Evolutionary conservation across 2,329 filamentous ascomycete genomes (phyloP).

Genomic region (Rhytidhysteron rufulum): DNA sequence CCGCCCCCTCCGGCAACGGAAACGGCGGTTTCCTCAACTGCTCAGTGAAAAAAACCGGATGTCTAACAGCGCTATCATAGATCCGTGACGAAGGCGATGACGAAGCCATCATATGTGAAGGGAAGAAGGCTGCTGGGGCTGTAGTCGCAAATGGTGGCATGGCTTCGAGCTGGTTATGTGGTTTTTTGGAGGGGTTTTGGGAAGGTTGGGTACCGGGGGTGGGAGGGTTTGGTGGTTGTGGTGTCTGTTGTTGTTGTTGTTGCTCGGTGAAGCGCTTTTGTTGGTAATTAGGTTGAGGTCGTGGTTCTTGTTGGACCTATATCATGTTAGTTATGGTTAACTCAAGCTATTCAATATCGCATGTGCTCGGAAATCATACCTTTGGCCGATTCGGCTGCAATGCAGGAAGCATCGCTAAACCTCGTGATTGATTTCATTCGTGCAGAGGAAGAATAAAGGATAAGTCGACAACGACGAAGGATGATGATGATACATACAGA

Average conservation of each 20-base stretch:
- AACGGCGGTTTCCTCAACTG: constrained; percentile 56
- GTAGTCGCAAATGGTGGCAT: constrained; percentile 37
- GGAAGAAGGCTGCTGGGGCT: constrained; percentile 13
- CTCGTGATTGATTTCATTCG: constrained; percentile 8
- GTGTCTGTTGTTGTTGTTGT: constrained; percentile 20
- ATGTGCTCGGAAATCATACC: constrained; percentile 15
- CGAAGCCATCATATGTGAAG: constrained; percentile 1
- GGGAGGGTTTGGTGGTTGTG: constrained; percentile 2
- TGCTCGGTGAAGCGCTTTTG: constrained; percentile 19
- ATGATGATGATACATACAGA: too few species aligned
- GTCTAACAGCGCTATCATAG: constrained; percentile 58
- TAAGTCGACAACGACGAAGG: too few species aligned
- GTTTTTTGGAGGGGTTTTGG: constrained; percentile 9
- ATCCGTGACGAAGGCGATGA: constrained; percentile 14
- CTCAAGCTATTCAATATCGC: too few species aligned
- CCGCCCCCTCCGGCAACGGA: constrained; percentile 31
- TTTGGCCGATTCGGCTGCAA: constrained; percentile 40
- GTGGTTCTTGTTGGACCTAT: constrained; percentile 1
- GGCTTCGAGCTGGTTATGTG: constrained; percentile 47
- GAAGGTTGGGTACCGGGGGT: background rate
- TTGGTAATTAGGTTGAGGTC: constrained; percentile 15
- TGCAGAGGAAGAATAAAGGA: too few species aligned
- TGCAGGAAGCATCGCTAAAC: constrained; percentile 33
- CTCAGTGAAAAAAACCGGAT: constrained; percentile 74
- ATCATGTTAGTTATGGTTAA: too few species aligned